Evolutionary conservation across 371 early-diverging fungal species (phyloP).

Genomic region (Parasitella parasitica): DNA sequence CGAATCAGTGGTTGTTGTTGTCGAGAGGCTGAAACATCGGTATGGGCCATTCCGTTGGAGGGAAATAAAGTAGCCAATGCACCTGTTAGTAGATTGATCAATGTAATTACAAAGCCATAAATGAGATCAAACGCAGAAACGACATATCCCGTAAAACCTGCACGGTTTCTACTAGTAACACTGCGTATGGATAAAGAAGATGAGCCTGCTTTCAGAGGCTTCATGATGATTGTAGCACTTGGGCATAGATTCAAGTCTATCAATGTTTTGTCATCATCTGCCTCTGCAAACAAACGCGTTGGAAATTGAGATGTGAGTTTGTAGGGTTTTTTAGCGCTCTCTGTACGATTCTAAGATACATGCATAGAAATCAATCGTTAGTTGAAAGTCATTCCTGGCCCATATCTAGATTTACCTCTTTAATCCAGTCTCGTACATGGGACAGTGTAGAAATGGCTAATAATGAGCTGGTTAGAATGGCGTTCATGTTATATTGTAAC

Average conservation of each 20-base stretch:
- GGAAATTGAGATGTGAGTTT: conserved; percentile 48
- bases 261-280: conserved; percentile 43
- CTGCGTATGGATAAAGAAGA: not conserved
- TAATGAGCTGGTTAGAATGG: not conserved
- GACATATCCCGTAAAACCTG: conserved; percentile 28
- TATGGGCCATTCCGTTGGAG: not conserved
- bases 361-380: not conserved
- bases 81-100: conserved; percentile 17
- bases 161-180: conserved; percentile 10
- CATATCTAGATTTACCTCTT: conserved; percentile 20
- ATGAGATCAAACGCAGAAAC: conserved; percentile 7
- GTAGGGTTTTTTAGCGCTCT: conserved; percentile 35
- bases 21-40: not conserved
- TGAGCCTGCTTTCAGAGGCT: conserved; percentile 21
- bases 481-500: not conserved
- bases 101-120: conserved; percentile 27
- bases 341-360: conserved; percentile 31
- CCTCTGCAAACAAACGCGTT: conserved; percentile 40
- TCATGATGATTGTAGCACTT: conserved; percentile 60
- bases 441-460: conserved; percentile 34
- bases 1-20: conserved; percentile 7
- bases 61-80: conserved; percentile 27
- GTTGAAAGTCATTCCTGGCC: not conserved
- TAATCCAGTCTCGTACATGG: conserved; percentile 39
- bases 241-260: conserved; percentile 51